These are phyloP conservation scores for Ophiostoma himal-ulmi DNA, from an alignment of 2,329 filamentous ascomycete genomes.

Conservation along the genomic window DNA sequence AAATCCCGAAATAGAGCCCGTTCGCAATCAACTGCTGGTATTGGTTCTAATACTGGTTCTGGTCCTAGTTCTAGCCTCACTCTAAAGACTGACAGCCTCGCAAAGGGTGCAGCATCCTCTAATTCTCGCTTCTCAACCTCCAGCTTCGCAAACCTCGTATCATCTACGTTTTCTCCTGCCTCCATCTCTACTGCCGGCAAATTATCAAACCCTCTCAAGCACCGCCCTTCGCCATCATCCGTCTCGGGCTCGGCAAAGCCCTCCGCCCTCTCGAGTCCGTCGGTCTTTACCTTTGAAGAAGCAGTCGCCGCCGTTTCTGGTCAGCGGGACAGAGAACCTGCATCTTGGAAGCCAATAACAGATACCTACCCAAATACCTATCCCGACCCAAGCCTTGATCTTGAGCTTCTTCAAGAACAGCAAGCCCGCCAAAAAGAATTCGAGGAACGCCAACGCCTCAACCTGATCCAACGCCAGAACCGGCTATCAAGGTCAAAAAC, in stretches of 20 bases:
- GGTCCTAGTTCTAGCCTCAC: neutral
- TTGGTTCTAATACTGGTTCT: neutral
- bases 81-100: neutral
- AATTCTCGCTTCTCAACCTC: constrained; percentile 28
- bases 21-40: neutral
- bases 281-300: constrained; percentile 25
- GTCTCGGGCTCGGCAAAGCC: neutral
- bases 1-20: neutral
- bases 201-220: neutral
- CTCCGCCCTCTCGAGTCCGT: neutral
- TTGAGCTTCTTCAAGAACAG: constrained; percentile 23
- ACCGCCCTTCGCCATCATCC: neutral
- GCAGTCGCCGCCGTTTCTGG: constrained; percentile 14
- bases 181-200: neutral
- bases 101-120: neutral
- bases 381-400: constrained; percentile 16
- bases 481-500: neutral
- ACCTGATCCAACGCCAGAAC: constrained; percentile 12
- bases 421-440: constrained; percentile 22
- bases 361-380: constrained; percentile 13
- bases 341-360: constrained; percentile 19
- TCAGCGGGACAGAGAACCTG: constrained; percentile 14
- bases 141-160: constrained; percentile 28
- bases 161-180: constrained; percentile 8
- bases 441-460: constrained; percentile 21